Conservation (phyloP, 352 stramenopile species). For the Globisporangium parvum region DNA sequence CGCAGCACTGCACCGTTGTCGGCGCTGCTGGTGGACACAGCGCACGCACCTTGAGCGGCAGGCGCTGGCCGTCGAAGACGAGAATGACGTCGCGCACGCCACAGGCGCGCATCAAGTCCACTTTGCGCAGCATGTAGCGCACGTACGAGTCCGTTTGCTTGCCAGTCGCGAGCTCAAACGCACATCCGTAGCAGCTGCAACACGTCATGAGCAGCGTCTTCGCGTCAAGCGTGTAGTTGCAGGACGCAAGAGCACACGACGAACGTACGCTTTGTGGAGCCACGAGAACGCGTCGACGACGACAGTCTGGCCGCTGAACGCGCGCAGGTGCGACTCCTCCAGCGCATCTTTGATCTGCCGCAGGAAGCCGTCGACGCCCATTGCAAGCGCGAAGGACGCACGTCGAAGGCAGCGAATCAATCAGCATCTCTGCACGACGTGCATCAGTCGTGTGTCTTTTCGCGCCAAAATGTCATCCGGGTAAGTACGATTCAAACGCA, state of each 20-base stretch:
- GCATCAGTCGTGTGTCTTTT: background rate
- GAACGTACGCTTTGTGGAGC: constrained; percentile 80
- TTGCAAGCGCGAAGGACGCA: too few species aligned
- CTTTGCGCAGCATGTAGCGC: constrained; percentile 70
- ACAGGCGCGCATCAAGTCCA: constrained; percentile 49
- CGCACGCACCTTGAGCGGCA: constrained; percentile 53
- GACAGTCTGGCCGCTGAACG: constrained; percentile 48
- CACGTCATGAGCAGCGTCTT: too few species aligned
- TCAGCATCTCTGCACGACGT: too few species aligned
- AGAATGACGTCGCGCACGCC: constrained; percentile 52
- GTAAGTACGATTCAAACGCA: too few species aligned
- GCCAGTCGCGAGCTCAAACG: constrained; percentile 65
- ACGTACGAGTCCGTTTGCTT: constrained; percentile 61
- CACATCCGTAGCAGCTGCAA: constrained; percentile 65
- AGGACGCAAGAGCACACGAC: too few species aligned
- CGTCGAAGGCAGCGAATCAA: too few species aligned
- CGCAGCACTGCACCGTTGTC: too few species aligned
- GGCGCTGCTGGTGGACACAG: too few species aligned
- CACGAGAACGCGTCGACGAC: constrained; percentile 73
- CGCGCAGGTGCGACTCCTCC: constrained; percentile 41
- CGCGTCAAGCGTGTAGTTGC: too few species aligned
- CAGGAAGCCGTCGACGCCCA: constrained; percentile 69
- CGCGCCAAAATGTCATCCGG: too few species aligned
- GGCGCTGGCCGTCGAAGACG: constrained; percentile 70
- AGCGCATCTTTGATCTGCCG: constrained; percentile 50